Evolutionary conservation across 805 yeast species (phyloP), one percentile per base, ranked within the genome.

Genomic region (Pichia occidentalis): DNA sequence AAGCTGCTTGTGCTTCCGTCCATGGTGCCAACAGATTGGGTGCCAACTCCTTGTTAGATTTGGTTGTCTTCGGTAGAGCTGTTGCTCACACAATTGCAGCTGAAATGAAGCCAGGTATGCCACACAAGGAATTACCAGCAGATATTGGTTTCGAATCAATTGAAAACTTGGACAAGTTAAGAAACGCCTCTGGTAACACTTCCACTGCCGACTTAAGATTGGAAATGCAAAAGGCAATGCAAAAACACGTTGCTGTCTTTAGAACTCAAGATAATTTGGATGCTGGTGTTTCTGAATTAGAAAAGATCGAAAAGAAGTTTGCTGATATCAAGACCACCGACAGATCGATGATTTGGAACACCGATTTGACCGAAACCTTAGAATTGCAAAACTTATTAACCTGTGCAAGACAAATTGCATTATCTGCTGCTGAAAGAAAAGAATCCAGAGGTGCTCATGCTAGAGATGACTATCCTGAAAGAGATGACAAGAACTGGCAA

Each of bases 381-480:
- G 98, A 90, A 67, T 73, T 90, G 61, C 96, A 88, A 67, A 90
- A 90, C 80, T 75, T 90, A 73, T 74, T 90, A 63, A 88, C 97
- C 36, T 86, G 97, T 73, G 97, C 97, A 45, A 78, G 81, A 48
- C 98, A 92, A 73, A 88, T 97, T 37, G 97, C 97, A 24, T 70
- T 68, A 49, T 76, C 95, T 46, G 98, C 98, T 36, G 87, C 92
- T 46, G 94, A 86, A 40, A 85, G 98, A 74, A 80, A 73, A 57
- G 98, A 90, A 70, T 87, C 97, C 26, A 85, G 98, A 73, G 98
- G 98, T 70, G 97, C 98, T 34, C 98, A 90, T 60, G 97, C 98
- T 43, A 83, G 97, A 73, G 98, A 90, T 67, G 98, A 90, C 65
- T 88, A 66, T 70, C 97, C 95, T 57, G 80, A 77, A 47, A 86